Evolutionary conservation across 2,329 filamentous ascomycete species (phyloP), one percentile per base, ranked within the genome.

Genomic region (Akanthomyces uredinophilus): DNA sequence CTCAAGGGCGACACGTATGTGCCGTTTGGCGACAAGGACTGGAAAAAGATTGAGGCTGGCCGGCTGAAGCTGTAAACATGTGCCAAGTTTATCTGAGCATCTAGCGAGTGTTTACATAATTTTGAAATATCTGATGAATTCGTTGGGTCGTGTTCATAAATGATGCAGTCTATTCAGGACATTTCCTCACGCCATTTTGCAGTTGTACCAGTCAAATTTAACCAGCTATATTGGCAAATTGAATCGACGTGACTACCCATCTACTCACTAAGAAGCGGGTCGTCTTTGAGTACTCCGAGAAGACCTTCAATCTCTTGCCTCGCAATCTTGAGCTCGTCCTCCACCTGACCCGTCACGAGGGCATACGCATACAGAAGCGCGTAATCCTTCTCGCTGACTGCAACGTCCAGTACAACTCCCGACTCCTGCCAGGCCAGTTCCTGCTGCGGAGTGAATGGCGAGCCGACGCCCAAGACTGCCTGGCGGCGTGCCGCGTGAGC

Each of bases 361-460:
- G 83, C 89, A 76, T 96, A 96, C n/a, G 92, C 91, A 75, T 96
- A 96, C n/a, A 96, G 77, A 66, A 96, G 77, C 65, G 92, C 91
- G 72, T 92, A 96, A 71, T 96, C 93, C 64, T 84, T 82, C 70
- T 91, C 88, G 63, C 83, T 85, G 3, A 85, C 81, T 10, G 68
- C 68, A 16, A 72, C 67, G 22, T 78, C 72, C 44, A 74, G 68
- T 50, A 69, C 71, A n/a, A 70, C 58, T n/a, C 68, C 65, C 2
- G 68, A 18, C 32, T 41, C 43, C 1, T 20, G 18, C 35, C 13
- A 43, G 22, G 16, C 22, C 16, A 43, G 43, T 18, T 11, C 43
- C n/a, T 47, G 41, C 22, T 53, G 49, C 18, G 18, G 47, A 44
- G 22, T 13, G 49, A 32, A 47, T 7, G 43, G 27, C 18, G 59